Percentiles rank a stretch among this genome's conserved stretches.
Conservation (phyloP, 1,284 basidiomycete species). For the Athelia sp. region DNA sequence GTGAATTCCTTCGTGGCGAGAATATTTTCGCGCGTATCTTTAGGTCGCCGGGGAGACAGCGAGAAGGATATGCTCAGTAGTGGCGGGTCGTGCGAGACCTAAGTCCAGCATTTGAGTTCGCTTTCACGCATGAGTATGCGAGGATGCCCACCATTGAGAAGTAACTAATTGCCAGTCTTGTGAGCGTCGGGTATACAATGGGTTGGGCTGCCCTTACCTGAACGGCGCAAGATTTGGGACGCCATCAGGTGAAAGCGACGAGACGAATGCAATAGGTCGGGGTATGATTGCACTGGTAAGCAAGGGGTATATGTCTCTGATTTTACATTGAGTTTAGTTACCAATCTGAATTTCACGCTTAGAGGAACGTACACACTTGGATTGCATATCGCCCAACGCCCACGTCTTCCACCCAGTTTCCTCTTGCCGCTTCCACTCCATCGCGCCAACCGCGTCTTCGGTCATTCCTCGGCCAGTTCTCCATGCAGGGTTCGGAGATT, state of each 20-base stretch:
- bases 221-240: constrained; percentile 65
- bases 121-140: constrained; percentile 7
- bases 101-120: constrained; percentile 24
- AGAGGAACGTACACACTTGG: constrained; percentile 22
- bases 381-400: constrained; percentile 29
- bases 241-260: constrained; percentile 52
- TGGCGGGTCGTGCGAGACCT: constrained; percentile 63
- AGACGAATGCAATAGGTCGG: constrained; percentile 73
- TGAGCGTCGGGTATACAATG: not conserved
- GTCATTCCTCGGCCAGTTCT: constrained; percentile 44
- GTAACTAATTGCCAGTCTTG: constrained; percentile 33
- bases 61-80: constrained; percentile 59
- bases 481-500: constrained; percentile 49
- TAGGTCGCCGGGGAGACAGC: constrained; percentile 36
- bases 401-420: constrained; percentile 39
- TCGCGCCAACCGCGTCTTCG: constrained; percentile 22
- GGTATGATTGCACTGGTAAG: constrained; percentile 68
- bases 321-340: no score
- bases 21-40: constrained; percentile 71
- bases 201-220: constrained; percentile 30
- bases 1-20: constrained; percentile 65
- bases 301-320: constrained; percentile 47
- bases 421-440: constrained; percentile 27
- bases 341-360: no score
- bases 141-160: constrained; percentile 45